Evolutionary conservation across 192 early-diverging fungal species (phyloP).

Genomic region (Podila epigama): DNA sequence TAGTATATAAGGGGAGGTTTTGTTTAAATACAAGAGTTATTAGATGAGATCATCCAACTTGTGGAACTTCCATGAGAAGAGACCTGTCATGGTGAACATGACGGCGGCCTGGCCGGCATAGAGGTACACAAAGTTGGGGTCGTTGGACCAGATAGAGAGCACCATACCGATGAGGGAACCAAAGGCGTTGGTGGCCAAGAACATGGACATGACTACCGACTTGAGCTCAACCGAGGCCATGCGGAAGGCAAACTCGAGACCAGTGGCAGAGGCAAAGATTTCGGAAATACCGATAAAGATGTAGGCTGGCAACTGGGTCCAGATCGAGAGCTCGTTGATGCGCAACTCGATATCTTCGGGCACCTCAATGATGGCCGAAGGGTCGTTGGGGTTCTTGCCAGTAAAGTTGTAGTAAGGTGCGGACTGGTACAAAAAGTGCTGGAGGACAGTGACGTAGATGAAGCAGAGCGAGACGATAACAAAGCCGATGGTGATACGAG

Average conservation of each 20-base stretch:
- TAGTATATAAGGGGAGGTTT: no score
- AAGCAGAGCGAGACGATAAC: constrained; percentile 63
- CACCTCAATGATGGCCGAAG: neutral
- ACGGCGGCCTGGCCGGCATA: neutral
- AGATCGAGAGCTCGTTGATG: constrained; percentile 64
- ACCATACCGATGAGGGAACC: constrained; percentile 57
- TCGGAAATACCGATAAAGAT: constrained; percentile 69
- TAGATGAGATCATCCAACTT: constrained; percentile 49
- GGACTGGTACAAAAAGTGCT: constrained; percentile 65
- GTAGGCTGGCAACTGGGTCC: constrained; percentile 65
- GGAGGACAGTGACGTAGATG: constrained; percentile 67
- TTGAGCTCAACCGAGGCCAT: constrained; percentile 69
- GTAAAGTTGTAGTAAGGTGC: constrained; percentile 59
- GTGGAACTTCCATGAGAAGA: constrained; percentile 56
- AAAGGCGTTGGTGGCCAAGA: constrained; percentile 64
- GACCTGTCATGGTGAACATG: constrained; percentile 10
- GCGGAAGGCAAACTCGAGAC: constrained; percentile 73
- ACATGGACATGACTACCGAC: constrained; percentile 76
- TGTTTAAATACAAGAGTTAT: neutral
- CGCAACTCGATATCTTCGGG: constrained; percentile 1
- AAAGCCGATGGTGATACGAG: constrained; percentile 75
- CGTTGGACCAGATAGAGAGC: constrained; percentile 1
- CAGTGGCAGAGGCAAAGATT: constrained; percentile 73
- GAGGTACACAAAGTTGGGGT: constrained; percentile 9
- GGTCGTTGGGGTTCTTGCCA: constrained; percentile 35